Percentiles rank a stretch among this genome's conserved stretches.
phyloP scores from a whole-genome alignment of 176 grass and related monocot species.

The Eleusine indica region DNA sequence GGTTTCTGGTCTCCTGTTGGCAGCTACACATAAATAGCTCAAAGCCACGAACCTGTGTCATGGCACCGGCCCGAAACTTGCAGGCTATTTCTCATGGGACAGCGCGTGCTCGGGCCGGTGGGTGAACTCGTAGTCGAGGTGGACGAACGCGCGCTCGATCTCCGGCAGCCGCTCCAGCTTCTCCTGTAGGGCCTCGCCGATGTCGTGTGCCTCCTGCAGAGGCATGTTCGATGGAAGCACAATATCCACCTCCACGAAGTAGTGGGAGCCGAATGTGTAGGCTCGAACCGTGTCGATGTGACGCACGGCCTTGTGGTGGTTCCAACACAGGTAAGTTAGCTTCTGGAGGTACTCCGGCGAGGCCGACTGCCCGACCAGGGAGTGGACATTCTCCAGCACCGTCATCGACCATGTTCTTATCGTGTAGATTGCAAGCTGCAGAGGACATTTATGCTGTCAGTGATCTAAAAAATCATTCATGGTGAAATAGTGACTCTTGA shows the following conservation, averaged over 20 bases:
- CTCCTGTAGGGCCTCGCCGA: constrained; percentile 94
- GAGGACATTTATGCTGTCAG: background rate
- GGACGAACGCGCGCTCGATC: constrained; percentile 94
- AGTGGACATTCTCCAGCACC: constrained; percentile 93
- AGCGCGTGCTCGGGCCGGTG: constrained; percentile 84
- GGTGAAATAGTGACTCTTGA: background rate
- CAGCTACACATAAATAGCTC: background rate
- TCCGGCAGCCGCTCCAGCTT: constrained; percentile 89
- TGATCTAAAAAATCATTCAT: background rate
- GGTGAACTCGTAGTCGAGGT: constrained; percentile 96
- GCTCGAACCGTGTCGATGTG: constrained; percentile 96
- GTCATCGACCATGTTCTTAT: constrained; percentile 95
- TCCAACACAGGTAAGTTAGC: constrained; percentile 95
- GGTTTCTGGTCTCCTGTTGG: background rate
- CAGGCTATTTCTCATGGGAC: constrained; percentile 62
- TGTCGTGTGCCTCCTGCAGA: constrained; percentile 84
- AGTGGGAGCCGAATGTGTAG: constrained; percentile 96
- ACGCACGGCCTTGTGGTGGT: constrained; percentile 92
- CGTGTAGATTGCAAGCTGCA: constrained; percentile 84
- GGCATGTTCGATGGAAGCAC: constrained; percentile 85
- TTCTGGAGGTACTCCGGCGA: constrained; percentile 92
- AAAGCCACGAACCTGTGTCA: background rate
- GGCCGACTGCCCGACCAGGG: constrained; percentile 83
- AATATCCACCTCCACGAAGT: constrained; percentile 96
- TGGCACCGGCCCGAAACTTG: background rate